Base-by-base conservation (phyloP, 768 basidiomycete genomes). In the Boletus coccyginus region DNA sequence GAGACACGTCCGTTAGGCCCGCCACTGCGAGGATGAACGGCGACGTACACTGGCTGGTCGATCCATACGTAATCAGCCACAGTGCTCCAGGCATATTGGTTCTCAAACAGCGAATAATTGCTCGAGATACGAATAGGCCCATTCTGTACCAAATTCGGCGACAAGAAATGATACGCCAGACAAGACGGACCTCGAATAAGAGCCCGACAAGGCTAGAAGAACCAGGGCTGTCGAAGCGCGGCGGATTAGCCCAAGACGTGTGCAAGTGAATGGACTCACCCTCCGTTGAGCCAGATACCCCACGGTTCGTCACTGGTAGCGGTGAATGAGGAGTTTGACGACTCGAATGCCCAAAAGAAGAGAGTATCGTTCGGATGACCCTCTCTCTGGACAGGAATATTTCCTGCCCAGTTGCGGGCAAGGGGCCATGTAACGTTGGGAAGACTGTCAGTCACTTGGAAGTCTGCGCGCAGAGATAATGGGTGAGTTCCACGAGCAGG, bases 251-350 rank as follows among this genome's bases (percentile, higher is more conserved):
- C 24, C 10, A 27, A 24, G n/a, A 2, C 21, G 32, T 8, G 32
- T 17, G 19, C 21, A 38, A 33, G 27, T 12, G 17, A 13, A 53
- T 32, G 6, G 16, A 46, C 81, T 46, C 61, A 85, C 84, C 86
- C 87, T 71, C 87, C 88, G 57, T 88, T 87, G 27, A 89, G 67
- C 86, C 86, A 90, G 41, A 90, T 83, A 4, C 80, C 80, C 88
- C 88, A 88, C 2, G 88, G 87, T 19, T 83, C 74, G 14, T 70
- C 57, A n/a, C 66, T 65, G 29, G 44, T 6, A 53, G 65, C 70
- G 11, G 82, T 87, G 48, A 89, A 71, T 3, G 87, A 87, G 7
- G 82, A 84, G 17, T 73, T 62, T 1, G 71, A 68, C 33, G 80
- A 81, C 62, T 88, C 86, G 57, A 84, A 82, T 16, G 78, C 85